Base-by-base conservation (phyloP, 225 moss, liverwort and hornwort species). In the Ulota crispa region DNA sequence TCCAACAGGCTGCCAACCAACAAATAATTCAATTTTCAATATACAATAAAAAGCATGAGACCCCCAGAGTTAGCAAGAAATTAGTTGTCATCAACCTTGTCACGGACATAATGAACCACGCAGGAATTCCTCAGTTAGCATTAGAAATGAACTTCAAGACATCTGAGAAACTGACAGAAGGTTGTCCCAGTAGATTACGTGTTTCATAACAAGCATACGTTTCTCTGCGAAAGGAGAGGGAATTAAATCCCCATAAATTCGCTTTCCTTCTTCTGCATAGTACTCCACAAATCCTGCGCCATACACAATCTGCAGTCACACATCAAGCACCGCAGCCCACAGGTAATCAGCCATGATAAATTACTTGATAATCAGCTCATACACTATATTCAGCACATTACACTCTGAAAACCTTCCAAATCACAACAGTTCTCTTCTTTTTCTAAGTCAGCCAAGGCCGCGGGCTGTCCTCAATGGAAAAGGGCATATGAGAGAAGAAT, bases 251-350 rank as follows among this genome's bases (percentile, higher is more conserved):
- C 95, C 95, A 67, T 92, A 88, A 26, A 95, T 64, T 64, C 97
- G 93, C 55, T 95, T 95, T 68, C 92, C 93, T 85, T 97, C 95
- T 87, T 97, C 97, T 52, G 97, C 93, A 67, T 90, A 95, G 57
- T 89, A 82, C 80, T 95, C 97, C 37, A 97, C 86, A 89, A 95
- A 94, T 39, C 90, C 91, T 74, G 97, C 97, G 77, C 93, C 95
- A 80, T 95, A 97, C 21, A 83, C 72, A 81, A 97, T 78, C 97
- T 97, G 93, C 75, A 72, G 83, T 92, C 85, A 42, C 78, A 81
- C 23, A 41, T 73, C 68, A 72, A 45, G 43, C 59, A 80, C 69
- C 81, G 60, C 55, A 70, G 59, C 4, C 32, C 50, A 20, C 52
- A 79, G 30, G 7, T 70, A 52, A 80, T 60, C 59, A 86, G 26